Evolutionary conservation across 257 asterid species (phyloP).

Genomic region (Nicotiana sylvestris): DNA sequence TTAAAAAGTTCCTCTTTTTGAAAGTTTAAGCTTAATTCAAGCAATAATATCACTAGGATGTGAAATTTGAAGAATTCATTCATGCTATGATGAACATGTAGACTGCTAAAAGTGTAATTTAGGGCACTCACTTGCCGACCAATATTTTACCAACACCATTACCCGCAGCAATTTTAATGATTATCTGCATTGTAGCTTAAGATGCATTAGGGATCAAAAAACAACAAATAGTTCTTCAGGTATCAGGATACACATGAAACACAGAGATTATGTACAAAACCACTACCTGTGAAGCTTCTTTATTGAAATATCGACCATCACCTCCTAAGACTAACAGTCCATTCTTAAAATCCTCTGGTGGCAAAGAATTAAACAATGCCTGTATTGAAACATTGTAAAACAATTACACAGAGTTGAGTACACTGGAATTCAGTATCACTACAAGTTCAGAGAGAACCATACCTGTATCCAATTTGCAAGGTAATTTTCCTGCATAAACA

Average conservation of each 20-base stretch:
- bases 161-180: constrained; percentile 87
- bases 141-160: constrained; percentile 85
- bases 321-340: constrained; percentile 87
- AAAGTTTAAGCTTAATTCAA: neutral
- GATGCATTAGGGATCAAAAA: constrained; percentile 23
- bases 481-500: constrained; percentile 83
- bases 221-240: neutral
- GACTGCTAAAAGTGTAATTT: neutral
- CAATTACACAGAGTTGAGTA: constrained; percentile 4
- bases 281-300: constrained; percentile 90
- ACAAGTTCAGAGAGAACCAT: constrained; percentile 14
- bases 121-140: constrained; percentile 76
- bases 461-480: constrained; percentile 99
- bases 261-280: neutral
- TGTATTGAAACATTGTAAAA: constrained; percentile 22
- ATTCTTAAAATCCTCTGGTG: constrained; percentile 75
- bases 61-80: neutral
- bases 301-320: constrained; percentile 91
- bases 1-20: neutral
- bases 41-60: neutral
- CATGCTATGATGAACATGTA: neutral
- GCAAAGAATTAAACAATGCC: constrained; percentile 89
- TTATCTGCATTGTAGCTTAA: constrained; percentile 53
- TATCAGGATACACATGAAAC: neutral
- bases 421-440: constrained; percentile 6